Evolutionary conservation across 192 early-diverging fungal genomes (phyloP).

Genomic region (Rhizophagus clarus): DNA sequence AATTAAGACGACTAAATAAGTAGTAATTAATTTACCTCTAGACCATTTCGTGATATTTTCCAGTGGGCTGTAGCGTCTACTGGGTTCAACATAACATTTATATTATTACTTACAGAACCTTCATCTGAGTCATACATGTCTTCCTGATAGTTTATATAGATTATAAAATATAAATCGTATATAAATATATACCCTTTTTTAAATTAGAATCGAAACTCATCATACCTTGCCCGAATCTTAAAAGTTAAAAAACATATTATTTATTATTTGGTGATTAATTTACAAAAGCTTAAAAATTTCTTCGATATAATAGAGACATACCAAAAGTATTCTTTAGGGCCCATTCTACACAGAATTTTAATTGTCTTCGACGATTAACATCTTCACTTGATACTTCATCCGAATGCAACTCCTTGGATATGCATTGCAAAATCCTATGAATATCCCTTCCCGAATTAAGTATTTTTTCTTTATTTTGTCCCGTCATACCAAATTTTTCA

Average conservation of each 20-base stretch:
- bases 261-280: neutral
- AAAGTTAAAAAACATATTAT: slow-evolving; percentile 4
- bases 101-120: slow-evolving; percentile 23
- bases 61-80: slow-evolving; percentile 57
- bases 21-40: slow-evolving; percentile 39
- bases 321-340: slow-evolving; percentile 53
- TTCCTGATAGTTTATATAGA: slow-evolving; percentile 9
- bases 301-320: slow-evolving; percentile 22
- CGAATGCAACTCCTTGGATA: slow-evolving; percentile 33
- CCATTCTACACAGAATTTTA: slow-evolving; percentile 57
- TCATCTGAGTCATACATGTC: slow-evolving; percentile 18
- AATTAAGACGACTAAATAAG: neutral
- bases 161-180: neutral
- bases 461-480: slow-evolving; percentile 44
- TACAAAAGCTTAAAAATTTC: neutral
- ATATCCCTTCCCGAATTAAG: slow-evolving; percentile 36
- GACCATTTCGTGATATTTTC: slow-evolving; percentile 54
- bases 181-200: neutral
- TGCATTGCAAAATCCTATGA: slow-evolving; percentile 29
- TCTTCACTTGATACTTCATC: slow-evolving; percentile 37
- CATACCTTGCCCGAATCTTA: neutral
- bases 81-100: slow-evolving; percentile 57
- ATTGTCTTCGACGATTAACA: slow-evolving; percentile 38
- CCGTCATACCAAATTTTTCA: slow-evolving; percentile 60
- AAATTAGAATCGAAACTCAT: neutral